phyloP scores from a whole-genome alignment of 768 basidiomycete species.

The Tylopilus balloui region DNA sequence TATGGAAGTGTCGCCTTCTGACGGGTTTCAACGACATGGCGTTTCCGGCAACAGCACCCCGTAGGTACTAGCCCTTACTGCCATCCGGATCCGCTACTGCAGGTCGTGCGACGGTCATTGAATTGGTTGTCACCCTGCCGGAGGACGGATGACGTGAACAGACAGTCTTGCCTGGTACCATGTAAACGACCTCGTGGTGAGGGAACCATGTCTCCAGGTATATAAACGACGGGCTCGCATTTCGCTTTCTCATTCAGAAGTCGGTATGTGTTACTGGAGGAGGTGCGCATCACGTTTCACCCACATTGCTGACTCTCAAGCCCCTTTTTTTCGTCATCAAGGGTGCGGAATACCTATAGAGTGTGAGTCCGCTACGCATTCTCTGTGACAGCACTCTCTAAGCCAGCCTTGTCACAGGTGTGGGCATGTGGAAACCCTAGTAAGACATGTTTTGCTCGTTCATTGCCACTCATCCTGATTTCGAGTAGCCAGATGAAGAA shows the following conservation, averaged over 20 bases:
- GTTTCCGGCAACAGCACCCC: conserved; percentile 25
- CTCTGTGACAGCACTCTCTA: neutral
- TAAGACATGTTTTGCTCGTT: conserved; percentile 24
- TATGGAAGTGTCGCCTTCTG: conserved; percentile 27
- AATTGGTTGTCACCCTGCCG: conserved; percentile 25
- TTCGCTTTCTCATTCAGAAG: conserved; percentile 4
- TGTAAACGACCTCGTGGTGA: conserved; percentile 24
- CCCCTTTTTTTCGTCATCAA: conserved; percentile 20
- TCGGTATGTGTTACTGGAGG: conserved; percentile 56
- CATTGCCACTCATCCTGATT: conserved; percentile 6
- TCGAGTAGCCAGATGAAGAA: conserved; percentile 54
- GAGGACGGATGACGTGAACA: conserved; percentile 28
- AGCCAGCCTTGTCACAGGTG: conserved; percentile 36
- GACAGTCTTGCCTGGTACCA: conserved; percentile 16
- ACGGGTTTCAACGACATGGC: conserved; percentile 27
- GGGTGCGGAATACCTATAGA: conserved; percentile 54
- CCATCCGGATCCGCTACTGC: conserved; percentile 20
- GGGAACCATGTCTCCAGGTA: conserved; percentile 24
- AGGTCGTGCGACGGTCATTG: conserved; percentile 28
- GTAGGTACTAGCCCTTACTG: conserved; percentile 7
- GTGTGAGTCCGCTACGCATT: conserved; percentile 33
- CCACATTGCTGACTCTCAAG: conserved; percentile 16
- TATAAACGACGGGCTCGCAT: conserved; percentile 22
- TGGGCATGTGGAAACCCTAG: conserved; percentile 49
- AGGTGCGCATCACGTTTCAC: conserved; percentile 38